Evolutionary conservation across 495 filamentous ascomycete genomes (phyloP), one percentile per base, ranked within the genome.

Genomic region (Talaromyces ruber): DNA sequence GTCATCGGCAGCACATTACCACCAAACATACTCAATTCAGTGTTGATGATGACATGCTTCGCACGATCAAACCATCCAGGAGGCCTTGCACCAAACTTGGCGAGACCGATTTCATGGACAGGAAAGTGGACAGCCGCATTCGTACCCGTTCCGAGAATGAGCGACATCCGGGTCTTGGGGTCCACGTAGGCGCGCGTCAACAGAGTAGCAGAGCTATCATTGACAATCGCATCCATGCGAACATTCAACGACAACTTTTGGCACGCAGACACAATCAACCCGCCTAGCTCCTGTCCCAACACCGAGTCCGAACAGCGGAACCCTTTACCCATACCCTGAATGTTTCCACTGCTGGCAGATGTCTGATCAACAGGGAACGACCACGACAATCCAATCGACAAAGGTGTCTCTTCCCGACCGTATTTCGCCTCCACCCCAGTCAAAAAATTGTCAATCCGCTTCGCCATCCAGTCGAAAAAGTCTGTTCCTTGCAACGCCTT

Each of bases 1-100:
- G 85, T 92, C 72, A 86, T 85, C 6, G 91, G 79, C 14, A 84
- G 77, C 12, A 88, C 78, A 24, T 82, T 81, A 11, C 83, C 82
- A 4, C 92, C 92, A 34, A 86, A 89, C 76, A 96, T 95, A 67
- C 88, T 90, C 85, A 91, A 86, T 70, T 97, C 92, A 6, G 88
- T 96, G 71, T 97, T 96, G 65, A 95, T 81, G 3, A 93, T 86
- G 30, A 95, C 88, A 63, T 87, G 72, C 54, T 76, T 77, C 22
- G 70, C 77, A 45, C 85, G 75, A 12, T 80, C 79, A 39, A 75
- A 83, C 72, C 73, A 77, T 12, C 71, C 71, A 14, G 70, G 66
- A 0, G 73, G 71, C 32, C 81, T 67, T 0, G 64, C 62, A 6
- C 75, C 76, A 55, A 83, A 80, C 64, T 95, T 95, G 67, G 75